Evolutionary conservation across 495 filamentous ascomycete genomes (phyloP).

Genomic region (Chlorociboria aeruginascens): DNA sequence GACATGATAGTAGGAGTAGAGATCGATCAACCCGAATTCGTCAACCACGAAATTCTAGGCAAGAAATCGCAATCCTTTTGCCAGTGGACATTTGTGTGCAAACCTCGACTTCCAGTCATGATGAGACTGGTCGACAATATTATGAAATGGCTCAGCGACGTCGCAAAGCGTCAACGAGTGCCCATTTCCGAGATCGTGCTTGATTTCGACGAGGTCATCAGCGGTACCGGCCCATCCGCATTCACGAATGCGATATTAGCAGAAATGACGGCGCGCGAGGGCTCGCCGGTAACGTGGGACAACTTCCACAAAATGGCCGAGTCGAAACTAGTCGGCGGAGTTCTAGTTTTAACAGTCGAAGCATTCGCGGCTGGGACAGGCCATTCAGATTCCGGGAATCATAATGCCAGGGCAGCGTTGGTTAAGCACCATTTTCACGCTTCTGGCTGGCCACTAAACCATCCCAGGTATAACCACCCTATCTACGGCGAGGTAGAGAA

Average conservation of each 20-base stretch:
- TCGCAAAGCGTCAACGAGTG: slow-evolving; percentile 39
- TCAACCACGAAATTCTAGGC: slow-evolving; percentile 48
- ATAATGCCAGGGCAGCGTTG: slow-evolving; percentile 41
- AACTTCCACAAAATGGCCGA: slow-evolving; percentile 46
- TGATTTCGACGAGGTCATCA: slow-evolving; percentile 57
- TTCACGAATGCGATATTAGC: slow-evolving; percentile 48
- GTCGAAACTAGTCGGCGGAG: slow-evolving; percentile 40
- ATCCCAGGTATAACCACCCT: slow-evolving; percentile 46
- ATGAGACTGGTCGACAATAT: slow-evolving; percentile 48
- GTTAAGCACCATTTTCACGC: slow-evolving; percentile 56
- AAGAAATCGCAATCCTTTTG: slow-evolving; percentile 50
- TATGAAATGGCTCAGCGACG: slow-evolving; percentile 42
- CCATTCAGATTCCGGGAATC: slow-evolving; percentile 52
- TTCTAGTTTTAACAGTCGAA: slow-evolving; percentile 50
- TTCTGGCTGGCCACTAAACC: slow-evolving; percentile 44
- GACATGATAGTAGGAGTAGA: slow-evolving; percentile 53
- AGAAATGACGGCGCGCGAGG: slow-evolving; percentile 35
- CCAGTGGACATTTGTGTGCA: slow-evolving; percentile 57
- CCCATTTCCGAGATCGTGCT: slow-evolving; percentile 42
- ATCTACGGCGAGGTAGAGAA: slow-evolving; percentile 49
- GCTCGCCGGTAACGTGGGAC: slow-evolving; percentile 29
- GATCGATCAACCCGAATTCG: slow-evolving; percentile 50
- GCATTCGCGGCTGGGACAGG: slow-evolving; percentile 53
- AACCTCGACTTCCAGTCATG: slow-evolving; percentile 49
- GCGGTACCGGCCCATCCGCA: slow-evolving; percentile 53